Percentiles rank a stretch among this genome's conserved stretches.
phyloP scores from a whole-genome alignment of 352 stramenopile genomes.

The Phytophthora pistaciae region DNA sequence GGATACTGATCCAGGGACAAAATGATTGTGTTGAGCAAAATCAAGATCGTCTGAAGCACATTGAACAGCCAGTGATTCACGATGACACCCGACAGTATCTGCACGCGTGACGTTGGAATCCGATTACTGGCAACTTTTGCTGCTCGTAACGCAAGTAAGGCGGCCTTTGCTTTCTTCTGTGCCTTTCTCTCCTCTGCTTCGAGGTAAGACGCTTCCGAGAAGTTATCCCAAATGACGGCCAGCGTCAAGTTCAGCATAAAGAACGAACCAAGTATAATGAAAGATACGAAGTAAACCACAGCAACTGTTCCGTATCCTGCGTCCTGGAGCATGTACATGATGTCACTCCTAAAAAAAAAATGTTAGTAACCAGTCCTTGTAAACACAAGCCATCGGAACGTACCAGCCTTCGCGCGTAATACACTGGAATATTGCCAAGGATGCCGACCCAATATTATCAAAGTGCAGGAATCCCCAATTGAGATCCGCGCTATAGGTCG shows the following conservation, averaged over 20 bases:
- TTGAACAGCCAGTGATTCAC: conserved; percentile 70
- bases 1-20: conserved; percentile 86
- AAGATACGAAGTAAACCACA: conserved; percentile 87
- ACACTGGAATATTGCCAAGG: conserved; percentile 90
- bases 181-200: conserved; percentile 65
- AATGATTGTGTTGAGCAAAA: conserved; percentile 88
- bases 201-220: conserved; percentile 65
- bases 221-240: conserved; percentile 91
- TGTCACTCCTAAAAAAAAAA: conserved; percentile 40
- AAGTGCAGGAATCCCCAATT: conserved; percentile 91
- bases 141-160: conserved; percentile 17
- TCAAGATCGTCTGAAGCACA: conserved; percentile 60
- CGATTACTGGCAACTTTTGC: conserved; percentile 2
- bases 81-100: conserved; percentile 24
- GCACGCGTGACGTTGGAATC: conserved; percentile 22
- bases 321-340: conserved; percentile 78
- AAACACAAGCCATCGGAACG: conserved; percentile 4
- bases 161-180: conserved; percentile 36
- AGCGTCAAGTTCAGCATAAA: conserved; percentile 93
- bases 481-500: conserved; percentile 76
- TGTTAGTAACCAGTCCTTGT: too few relatives aligned
- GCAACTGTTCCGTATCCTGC: conserved; percentile 53
- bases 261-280: conserved; percentile 91
- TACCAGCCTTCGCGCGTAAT: conserved; percentile 94
- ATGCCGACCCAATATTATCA: conserved; percentile 87